phyloP scores from a whole-genome alignment of 2,329 filamentous ascomycete genomes.

The Aspergillus pseudoterreus region DNA sequence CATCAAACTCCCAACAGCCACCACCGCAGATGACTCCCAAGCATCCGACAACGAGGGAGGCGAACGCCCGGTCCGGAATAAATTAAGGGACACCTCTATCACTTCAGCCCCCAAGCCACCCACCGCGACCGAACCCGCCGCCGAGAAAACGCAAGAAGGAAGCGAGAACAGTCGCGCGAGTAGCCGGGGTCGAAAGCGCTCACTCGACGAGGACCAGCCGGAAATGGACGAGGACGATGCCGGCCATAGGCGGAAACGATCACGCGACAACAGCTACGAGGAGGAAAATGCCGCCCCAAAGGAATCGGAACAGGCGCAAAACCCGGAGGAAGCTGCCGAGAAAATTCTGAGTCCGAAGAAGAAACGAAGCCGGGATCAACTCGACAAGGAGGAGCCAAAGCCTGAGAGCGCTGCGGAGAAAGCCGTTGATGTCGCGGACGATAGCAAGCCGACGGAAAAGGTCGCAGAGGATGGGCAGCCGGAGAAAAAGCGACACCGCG shows the following conservation, averaged over 20 bases:
- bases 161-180: slow-evolving; percentile 17
- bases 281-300: slow-evolving; percentile 9
- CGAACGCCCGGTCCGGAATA: slow-evolving; percentile 58
- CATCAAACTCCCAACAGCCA: slow-evolving; percentile 8
- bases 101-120: slow-evolving; percentile 32
- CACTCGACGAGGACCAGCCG: slow-evolving; percentile 30
- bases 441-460: slow-evolving; percentile 13
- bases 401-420: slow-evolving; percentile 12
- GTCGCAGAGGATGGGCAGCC: slow-evolving; percentile 28
- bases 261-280: slow-evolving; percentile 39
- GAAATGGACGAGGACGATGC: slow-evolving; percentile 24
- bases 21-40: slow-evolving; percentile 25
- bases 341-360: slow-evolving; percentile 37
- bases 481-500: slow-evolving; percentile 43
- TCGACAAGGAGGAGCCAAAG: slow-evolving; percentile 34
- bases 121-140: slow-evolving; percentile 10
- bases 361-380: slow-evolving; percentile 42
- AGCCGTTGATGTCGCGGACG: slow-evolving; percentile 11
- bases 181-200: slow-evolving; percentile 32
- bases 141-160: slow-evolving; percentile 4
- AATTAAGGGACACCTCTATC: slow-evolving; percentile 61
- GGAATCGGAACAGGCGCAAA: not conserved
- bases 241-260: slow-evolving; percentile 39
- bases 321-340: slow-evolving; percentile 10
- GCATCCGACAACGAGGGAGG: slow-evolving; percentile 40